These are phyloP conservation scores for Saccharomycopsis synnaedendra DNA, from an alignment of 805 yeast genomes.

Conservation along the genomic window DNA sequence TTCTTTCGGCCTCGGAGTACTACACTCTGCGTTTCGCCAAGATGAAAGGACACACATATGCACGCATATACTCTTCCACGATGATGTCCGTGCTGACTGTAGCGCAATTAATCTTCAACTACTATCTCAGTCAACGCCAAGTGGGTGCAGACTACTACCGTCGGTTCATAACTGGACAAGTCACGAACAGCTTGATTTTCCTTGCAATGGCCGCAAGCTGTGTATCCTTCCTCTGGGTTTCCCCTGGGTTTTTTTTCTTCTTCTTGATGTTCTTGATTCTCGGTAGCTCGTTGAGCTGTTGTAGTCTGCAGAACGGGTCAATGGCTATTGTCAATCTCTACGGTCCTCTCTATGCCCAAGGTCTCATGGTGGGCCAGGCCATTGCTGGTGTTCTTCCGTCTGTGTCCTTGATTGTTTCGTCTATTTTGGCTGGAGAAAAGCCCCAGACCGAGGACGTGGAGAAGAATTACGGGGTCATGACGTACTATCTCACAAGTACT, in stretches of 20 bases:
- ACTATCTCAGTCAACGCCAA: conserved; percentile 56
- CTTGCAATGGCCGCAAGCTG: conserved; percentile 43
- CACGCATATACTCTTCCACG: conserved; percentile 59
- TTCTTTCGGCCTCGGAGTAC: conserved; percentile 76
- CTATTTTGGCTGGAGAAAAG: conserved; percentile 21
- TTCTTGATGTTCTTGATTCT: conserved; percentile 53
- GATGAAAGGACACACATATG: conserved; percentile 32
- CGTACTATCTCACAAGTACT: conserved; percentile 42
- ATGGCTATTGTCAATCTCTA: conserved; percentile 76
- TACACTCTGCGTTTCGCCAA: conserved; percentile 50
- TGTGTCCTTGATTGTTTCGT: conserved; percentile 47
- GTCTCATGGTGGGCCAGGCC: conserved; percentile 90
- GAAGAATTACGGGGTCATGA: conserved; percentile 20
- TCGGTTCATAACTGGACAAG: conserved; percentile 52
- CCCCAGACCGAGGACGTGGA: conserved; percentile 7
- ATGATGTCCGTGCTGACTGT: conserved; percentile 83
- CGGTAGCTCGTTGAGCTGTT: conserved; percentile 61
- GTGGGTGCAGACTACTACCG: conserved; percentile 41
- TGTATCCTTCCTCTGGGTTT: conserved; percentile 25
- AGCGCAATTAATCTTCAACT: conserved; percentile 47
- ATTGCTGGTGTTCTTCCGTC: conserved; percentile 91
- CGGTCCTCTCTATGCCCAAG: conserved; percentile 75
- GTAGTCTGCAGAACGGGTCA: conserved; percentile 80
- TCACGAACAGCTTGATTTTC: conserved; percentile 47
- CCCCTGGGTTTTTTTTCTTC: conserved; percentile 25